Evolutionary conservation across 2,329 filamentous ascomycete species (phyloP).

Genomic region (Fulvia fulva): DNA sequence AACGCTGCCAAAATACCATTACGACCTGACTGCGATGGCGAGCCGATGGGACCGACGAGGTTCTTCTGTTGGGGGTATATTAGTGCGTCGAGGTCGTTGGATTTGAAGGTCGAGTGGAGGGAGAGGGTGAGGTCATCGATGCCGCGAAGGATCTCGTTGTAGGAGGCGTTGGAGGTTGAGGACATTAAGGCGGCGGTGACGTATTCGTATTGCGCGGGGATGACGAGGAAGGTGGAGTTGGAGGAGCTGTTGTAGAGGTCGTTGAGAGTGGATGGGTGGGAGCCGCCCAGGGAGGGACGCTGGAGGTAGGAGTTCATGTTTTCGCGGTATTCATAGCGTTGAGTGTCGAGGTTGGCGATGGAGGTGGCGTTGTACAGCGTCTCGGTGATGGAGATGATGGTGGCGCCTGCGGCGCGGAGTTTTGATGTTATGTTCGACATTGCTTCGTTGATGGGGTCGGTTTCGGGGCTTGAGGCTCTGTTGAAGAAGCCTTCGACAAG

Average conservation of each 20-base stretch:
- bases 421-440: constrained; percentile 48
- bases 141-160: constrained; percentile 43
- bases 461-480: constrained; percentile 49
- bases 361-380: constrained; percentile 50
- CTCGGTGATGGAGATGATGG: constrained; percentile 49
- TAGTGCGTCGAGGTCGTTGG: constrained; percentile 52
- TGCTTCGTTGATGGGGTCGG: constrained; percentile 53
- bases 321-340: constrained; percentile 58
- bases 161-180: constrained; percentile 28
- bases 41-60: constrained; percentile 57
- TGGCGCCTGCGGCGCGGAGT: constrained; percentile 47
- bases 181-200: constrained; percentile 38
- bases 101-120: constrained; percentile 49
- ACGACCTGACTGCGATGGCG: constrained; percentile 54
- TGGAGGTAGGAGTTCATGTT: constrained; percentile 55
- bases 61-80: constrained; percentile 64
- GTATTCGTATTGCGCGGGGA: constrained; percentile 56
- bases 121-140: constrained; percentile 53
- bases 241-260: constrained; percentile 48
- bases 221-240: constrained; percentile 53
- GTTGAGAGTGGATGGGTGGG: constrained; percentile 44
- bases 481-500: constrained; percentile 58
- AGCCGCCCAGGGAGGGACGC: constrained; percentile 40
- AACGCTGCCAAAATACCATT: constrained; percentile 56
- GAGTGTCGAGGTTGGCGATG: constrained; percentile 53